phyloP scores from a whole-genome alignment of 331 rosid species.

The Malus hybrid region DNA sequence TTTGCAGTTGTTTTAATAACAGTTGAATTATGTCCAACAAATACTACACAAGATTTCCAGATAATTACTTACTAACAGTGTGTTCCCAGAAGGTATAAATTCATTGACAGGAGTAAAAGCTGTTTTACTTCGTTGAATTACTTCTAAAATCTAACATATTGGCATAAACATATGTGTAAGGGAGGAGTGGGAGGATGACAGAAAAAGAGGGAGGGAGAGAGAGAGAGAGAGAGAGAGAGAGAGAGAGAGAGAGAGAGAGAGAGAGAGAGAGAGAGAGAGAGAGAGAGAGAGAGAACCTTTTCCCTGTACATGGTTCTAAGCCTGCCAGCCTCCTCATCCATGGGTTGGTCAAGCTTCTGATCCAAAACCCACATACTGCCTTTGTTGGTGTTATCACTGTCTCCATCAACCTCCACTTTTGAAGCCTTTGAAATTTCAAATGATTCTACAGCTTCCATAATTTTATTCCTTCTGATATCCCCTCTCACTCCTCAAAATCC shows the following conservation, averaged over 20 bases:
- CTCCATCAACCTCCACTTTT: conserved; percentile 51
- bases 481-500: conserved; percentile 9
- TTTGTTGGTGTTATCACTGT: conserved; percentile 43
- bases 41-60: background rate
- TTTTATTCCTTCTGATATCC: conserved; percentile 9
- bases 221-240: too few species aligned
- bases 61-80: conserved; percentile 2
- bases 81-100: background rate
- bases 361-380: conserved; percentile 98
- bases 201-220: too few species aligned
- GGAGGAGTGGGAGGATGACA: background rate
- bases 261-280: too few species aligned
- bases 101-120: background rate
- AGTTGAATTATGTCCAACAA: background rate
- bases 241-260: background rate
- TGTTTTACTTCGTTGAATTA: background rate
- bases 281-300: conserved; percentile 44
- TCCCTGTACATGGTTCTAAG: conserved; percentile 91
- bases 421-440: conserved; percentile 44
- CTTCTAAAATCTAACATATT: background rate
- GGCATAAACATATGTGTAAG: background rate
- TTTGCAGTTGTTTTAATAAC: background rate
- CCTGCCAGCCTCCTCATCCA: conserved; percentile 98
- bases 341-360: conserved; percentile 95
- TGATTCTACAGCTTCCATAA: conserved; percentile 13